phyloP scores from a whole-genome alignment of 805 yeast species.

The Huiozyma sinensis region DNA sequence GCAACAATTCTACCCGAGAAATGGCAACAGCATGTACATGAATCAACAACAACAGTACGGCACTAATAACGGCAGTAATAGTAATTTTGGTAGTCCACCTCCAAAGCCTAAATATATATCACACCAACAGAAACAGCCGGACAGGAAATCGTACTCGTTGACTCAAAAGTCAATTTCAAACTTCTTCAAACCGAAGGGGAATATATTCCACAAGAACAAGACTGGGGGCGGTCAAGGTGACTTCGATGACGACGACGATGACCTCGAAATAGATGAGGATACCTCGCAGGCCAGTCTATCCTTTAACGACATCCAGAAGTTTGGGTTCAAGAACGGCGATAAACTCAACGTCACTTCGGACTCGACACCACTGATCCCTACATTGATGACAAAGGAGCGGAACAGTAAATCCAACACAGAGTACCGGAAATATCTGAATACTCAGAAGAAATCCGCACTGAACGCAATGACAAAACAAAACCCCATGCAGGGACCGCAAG shows the following conservation, averaged over 20 bases:
- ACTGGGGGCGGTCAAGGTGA: conserved; percentile 21
- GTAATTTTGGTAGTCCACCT: neutral
- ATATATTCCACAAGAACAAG: conserved; percentile 6
- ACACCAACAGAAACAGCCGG: conserved; percentile 1
- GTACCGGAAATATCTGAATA: conserved; percentile 60
- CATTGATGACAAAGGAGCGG: conserved; percentile 34
- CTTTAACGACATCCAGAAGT: conserved; percentile 52
- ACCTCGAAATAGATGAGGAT: conserved; percentile 25
- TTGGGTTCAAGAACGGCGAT: conserved; percentile 53
- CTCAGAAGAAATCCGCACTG: conserved; percentile 49
- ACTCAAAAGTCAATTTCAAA: conserved; percentile 17
- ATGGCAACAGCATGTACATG: no score
- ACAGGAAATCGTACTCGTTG: conserved; percentile 14
- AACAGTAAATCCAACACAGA: conserved; percentile 39
- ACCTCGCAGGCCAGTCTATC: conserved; percentile 35
- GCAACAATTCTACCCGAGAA: conserved; percentile 2
- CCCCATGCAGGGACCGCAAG: conserved; percentile 1
- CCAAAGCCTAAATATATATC: conserved; percentile 8
- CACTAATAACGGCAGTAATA: conserved; percentile 3
- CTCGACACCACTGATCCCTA: conserved; percentile 69
- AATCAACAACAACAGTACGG: conserved; percentile 3
- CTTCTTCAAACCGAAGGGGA: conserved; percentile 15
- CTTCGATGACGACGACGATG: conserved; percentile 29
- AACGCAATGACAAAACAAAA: conserved; percentile 33
- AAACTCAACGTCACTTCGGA: conserved; percentile 44